Evolutionary conservation across 352 stramenopile genomes (phyloP).

Genomic region (Phytophthora sojae): DNA sequence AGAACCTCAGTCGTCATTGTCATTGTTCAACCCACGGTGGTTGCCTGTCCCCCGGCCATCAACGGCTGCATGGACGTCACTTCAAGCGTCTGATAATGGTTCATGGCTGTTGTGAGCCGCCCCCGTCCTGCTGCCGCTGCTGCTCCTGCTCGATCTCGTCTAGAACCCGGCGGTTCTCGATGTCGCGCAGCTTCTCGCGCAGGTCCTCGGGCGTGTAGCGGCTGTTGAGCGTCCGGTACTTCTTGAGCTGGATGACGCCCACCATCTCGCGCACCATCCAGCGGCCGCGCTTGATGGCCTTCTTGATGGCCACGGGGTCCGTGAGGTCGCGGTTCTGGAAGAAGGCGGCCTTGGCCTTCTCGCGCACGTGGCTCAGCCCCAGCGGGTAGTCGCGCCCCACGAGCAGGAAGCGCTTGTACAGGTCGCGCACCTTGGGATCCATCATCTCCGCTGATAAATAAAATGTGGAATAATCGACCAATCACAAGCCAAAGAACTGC

Average conservation of each 20-base stretch:
- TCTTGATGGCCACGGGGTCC: constrained; percentile 86
- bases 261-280: constrained; percentile 97
- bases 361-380: constrained; percentile 91
- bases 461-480: constrained; percentile 15
- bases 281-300: constrained; percentile 92
- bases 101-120: neutral
- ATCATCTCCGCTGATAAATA: constrained; percentile 51
- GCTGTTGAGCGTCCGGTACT: constrained; percentile 95
- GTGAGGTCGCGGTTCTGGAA: constrained; percentile 83
- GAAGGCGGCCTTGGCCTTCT: constrained; percentile 93
- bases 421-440: constrained; percentile 93
- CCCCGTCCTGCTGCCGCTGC: neutral
- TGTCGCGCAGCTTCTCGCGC: constrained; percentile 63
- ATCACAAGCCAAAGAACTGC: constrained; percentile 11
- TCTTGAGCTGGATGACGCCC: constrained; percentile 97
- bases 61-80: neutral
- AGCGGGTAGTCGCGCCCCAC: constrained; percentile 96
- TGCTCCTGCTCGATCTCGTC: constrained; percentile 15
- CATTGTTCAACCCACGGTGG: neutral
- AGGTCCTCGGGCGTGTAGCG: constrained; percentile 91
- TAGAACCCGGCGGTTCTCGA: constrained; percentile 47
- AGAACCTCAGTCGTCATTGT: neutral
- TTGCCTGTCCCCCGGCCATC: neutral
- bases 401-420: constrained; percentile 95
- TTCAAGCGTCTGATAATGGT: constrained; percentile 6